Evolutionary conservation across 768 basidiomycete species (phyloP).

Genomic region (Suillus decipiens): DNA sequence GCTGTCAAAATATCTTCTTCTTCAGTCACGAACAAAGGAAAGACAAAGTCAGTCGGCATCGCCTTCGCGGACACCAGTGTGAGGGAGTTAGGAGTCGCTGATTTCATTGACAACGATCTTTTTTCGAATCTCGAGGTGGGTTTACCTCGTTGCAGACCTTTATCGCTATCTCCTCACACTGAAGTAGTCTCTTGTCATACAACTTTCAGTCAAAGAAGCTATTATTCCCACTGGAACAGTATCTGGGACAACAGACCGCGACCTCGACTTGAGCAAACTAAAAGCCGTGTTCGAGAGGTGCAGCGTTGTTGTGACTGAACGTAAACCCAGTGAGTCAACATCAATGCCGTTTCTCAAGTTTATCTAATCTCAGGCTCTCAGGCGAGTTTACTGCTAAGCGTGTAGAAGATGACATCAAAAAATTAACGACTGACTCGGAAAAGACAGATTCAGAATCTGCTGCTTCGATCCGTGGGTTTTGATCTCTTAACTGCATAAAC

Average conservation of each 20-base stretch:
- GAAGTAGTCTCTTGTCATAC: conserved; percentile 85
- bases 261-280: conserved; percentile 87
- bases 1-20: conserved; percentile 76
- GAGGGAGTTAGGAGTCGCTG: conserved; percentile 83
- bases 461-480: not conserved
- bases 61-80: conserved; percentile 91
- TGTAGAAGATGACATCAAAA: conserved; percentile 74
- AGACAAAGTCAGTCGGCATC: conserved; percentile 74
- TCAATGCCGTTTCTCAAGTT: not conserved
- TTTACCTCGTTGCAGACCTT: conserved; percentile 1
- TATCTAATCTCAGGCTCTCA: conserved; percentile 28
- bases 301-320: conserved; percentile 85
- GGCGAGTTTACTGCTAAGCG: conserved; percentile 85
- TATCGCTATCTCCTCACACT: conserved; percentile 3
- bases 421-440: conserved; percentile 25
- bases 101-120: conserved; percentile 92
- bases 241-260: conserved; percentile 73
- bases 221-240: conserved; percentile 76
- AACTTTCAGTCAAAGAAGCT: conserved; percentile 96
- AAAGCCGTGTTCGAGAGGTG: conserved; percentile 87
- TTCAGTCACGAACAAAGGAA: conserved; percentile 53
- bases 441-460: not conserved
- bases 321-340: conserved; percentile 70
- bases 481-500: not conserved
- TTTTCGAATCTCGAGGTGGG: conserved; percentile 93